Base-by-base conservation (phyloP, 1,139 yeast species). In the Scheffersomyces lignicola region DNA sequence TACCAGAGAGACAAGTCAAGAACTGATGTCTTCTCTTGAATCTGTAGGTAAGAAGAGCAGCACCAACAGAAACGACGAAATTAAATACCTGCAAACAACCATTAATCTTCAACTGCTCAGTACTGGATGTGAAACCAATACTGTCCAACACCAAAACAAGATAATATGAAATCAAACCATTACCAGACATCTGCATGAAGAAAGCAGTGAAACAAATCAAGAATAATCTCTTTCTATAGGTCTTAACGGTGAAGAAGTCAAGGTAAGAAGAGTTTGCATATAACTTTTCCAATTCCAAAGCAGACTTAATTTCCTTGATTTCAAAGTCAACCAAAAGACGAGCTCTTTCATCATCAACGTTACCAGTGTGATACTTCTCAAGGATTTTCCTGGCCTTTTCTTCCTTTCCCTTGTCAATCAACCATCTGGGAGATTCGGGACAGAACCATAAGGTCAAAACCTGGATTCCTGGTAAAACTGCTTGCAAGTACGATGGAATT, bases 141-240 rank as follows among this genome's bases (percentile, higher is more conserved):
- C 76, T 65, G 39, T 62, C 54, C 48, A 75, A 60, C 17, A 75
- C 78, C 42, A 62, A 62, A 34, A 63, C 64, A 43, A 75, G 55
- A 50, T 75, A 75, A 56, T 73, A 74, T 1, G 78, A 69, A 13
- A 74, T 75, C 34, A 75, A 59, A 35, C 76, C 78, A 42, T 73
- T 73, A 47, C 80, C 80, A 24, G 73, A 65, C 37, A 73, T 60
- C 45, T 74, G 78, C 63, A 68, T 65, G 49, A 69, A 56, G 14
- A 58, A 44, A 23, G 66, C 64, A 24, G 63, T 51, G 45, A 61
- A 60, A 22, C 56, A 22, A 16, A 55, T 41, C 37, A 72, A 56
- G 42, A 66, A 69, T 11, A 63, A 48, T 58, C 79, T 67, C 47
- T 62, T 62, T 62, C 80, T 48, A 64, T 68, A 68, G 24, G 62